Percentiles rank a stretch among this genome's conserved stretches.
Conservation (phyloP, 1,139 yeast species). For the Suhomyces chickasaworum region DNA sequence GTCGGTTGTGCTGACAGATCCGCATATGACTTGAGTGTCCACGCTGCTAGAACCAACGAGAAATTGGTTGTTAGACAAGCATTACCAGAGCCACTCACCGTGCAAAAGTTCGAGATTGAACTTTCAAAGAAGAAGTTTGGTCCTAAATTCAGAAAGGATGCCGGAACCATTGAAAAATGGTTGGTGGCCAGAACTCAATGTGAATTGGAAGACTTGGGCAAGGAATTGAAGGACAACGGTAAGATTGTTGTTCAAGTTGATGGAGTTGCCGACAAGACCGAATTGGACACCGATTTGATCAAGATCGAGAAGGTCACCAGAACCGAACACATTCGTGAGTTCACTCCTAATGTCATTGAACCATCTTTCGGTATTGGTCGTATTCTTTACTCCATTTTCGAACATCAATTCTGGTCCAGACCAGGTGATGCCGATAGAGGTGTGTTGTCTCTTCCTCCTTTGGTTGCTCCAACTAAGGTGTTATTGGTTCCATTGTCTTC, state of each 20-base stretch:
- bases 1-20: slow-evolving; percentile 99
- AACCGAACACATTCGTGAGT: slow-evolving; percentile 92
- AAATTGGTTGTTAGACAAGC: slow-evolving; percentile 92
- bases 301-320: slow-evolving; percentile 75
- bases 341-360: slow-evolving; percentile 95
- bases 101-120: slow-evolving; percentile 81
- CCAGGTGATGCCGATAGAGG: slow-evolving; percentile 90
- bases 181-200: slow-evolving; percentile 76
- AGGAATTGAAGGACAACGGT: slow-evolving; percentile 64
- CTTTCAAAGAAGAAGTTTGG: slow-evolving; percentile 95
- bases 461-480: slow-evolving; percentile 97
- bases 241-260: slow-evolving; percentile 65
- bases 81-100: slow-evolving; percentile 78
- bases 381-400: slow-evolving; percentile 88
- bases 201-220: slow-evolving; percentile 76
- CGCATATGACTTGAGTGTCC: slow-evolving; percentile 96
- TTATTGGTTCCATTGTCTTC: slow-evolving; percentile 91
- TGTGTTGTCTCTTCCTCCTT: slow-evolving; percentile 90
- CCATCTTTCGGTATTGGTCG: slow-evolving; percentile 99
- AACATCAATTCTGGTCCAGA: slow-evolving; percentile 95
- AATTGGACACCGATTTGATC: slow-evolving; percentile 71
- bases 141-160: slow-evolving; percentile 95
- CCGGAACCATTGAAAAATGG: slow-evolving; percentile 87
- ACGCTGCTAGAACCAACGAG: slow-evolving; percentile 92
- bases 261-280: slow-evolving; percentile 62